Conservation (phyloP, 176 grass and related monocot genomes). For the Alopecurus myosuroides region DNA sequence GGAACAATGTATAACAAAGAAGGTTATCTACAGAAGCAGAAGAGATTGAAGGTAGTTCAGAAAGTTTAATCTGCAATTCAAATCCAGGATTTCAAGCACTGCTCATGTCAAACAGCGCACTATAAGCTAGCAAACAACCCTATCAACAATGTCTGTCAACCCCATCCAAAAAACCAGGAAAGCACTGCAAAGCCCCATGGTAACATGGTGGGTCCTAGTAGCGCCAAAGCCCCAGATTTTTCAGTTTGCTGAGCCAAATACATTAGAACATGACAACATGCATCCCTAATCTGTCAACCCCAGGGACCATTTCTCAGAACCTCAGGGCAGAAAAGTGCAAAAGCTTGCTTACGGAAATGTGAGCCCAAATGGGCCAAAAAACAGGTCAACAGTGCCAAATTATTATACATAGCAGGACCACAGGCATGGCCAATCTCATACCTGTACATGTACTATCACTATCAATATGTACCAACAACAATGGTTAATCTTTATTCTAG, state of each 20-base stretch:
- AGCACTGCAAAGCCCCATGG: not conserved
- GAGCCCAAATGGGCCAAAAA: not conserved
- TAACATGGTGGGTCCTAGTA: not conserved
- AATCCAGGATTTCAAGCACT: not conserved
- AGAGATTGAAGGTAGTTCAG: not conserved
- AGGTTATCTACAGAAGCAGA: not conserved
- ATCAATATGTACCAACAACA: not conserved
- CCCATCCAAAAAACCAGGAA: not conserved
- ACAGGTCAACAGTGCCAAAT: conserved; percentile 5
- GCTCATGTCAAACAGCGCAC: not conserved
- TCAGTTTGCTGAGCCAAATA: not conserved
- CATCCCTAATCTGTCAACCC: not conserved
- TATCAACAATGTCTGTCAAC: not conserved
- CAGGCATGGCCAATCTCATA: not conserved
- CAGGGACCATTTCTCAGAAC: not conserved
- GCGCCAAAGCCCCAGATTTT: not conserved
- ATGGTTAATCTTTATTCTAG: not conserved
- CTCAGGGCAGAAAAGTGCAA: not conserved
- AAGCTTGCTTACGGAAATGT: not conserved
- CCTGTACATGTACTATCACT: not conserved
- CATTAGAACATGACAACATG: not conserved
- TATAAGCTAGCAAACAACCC: not conserved
- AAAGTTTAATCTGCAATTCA: not conserved
- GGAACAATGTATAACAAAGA: not conserved
- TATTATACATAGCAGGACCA: not conserved